These are phyloP conservation scores for Russula compacta DNA, from an alignment of 768 basidiomycete genomes.

Conservation along the genomic window DNA sequence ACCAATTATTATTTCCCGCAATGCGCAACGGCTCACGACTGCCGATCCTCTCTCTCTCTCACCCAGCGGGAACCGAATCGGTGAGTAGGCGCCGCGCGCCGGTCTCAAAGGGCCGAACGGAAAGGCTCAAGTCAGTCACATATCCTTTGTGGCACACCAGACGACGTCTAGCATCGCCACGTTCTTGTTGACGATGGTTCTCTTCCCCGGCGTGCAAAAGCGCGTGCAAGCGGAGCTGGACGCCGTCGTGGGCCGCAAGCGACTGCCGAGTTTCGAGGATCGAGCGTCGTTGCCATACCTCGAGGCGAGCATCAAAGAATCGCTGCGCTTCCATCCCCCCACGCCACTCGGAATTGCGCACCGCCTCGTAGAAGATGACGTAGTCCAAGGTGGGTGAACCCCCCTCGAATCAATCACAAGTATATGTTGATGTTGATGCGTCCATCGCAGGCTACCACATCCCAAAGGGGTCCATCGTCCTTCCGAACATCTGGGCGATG, in stretches of 20 bases:
- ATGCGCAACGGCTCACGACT: background rate
- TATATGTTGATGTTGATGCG: no score
- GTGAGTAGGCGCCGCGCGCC: no score
- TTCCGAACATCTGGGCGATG: conserved; percentile 28
- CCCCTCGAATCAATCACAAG: no score
- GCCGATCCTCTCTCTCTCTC: background rate
- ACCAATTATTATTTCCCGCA: background rate
- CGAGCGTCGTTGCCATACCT: conserved; percentile 14
- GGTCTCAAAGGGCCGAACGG: no score
- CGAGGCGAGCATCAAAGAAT: conserved; percentile 19
- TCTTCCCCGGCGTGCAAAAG: conserved; percentile 17
- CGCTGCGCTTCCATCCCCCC: conserved; percentile 18
- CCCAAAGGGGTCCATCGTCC: conserved; percentile 28
- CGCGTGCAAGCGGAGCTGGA: conserved; percentile 15
- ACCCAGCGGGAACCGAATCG: conserved; percentile 16
- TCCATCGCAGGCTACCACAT: conserved; percentile 30
- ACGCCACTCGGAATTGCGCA: conserved; percentile 26
- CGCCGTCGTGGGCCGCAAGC: conserved; percentile 15
- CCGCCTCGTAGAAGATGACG: conserved; percentile 27
- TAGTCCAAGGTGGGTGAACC: conserved; percentile 21
- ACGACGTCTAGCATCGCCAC: conserved; percentile 15
- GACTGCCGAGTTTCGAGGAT: conserved; percentile 16
- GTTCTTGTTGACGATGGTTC: conserved; percentile 18
- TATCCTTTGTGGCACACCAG: background rate
- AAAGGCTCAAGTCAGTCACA: no score